Percentiles rank a stretch among this genome's conserved stretches.
These are phyloP conservation scores for Selaginella moellendorffii DNA, from an alignment of 75 land plant species.

Conservation along the genomic window DNA sequence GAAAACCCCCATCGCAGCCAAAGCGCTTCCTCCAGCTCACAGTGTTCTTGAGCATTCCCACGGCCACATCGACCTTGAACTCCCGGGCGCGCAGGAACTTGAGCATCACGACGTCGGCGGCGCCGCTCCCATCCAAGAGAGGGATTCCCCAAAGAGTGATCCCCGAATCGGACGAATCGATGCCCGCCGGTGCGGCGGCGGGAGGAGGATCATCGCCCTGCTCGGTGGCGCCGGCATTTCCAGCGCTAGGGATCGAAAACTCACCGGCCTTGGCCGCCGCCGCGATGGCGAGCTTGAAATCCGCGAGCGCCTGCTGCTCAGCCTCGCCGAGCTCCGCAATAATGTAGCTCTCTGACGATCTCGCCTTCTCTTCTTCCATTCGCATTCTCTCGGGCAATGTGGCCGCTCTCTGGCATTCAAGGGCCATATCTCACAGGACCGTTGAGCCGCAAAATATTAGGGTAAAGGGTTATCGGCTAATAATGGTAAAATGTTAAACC, in stretches of 20 bases:
- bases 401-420: too few species aligned
- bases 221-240: too few species aligned
- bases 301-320: background rate
- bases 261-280: background rate
- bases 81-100: slow-evolving; percentile 85
- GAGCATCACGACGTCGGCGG: slow-evolving; percentile 63
- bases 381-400: too few species aligned
- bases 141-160: slow-evolving; percentile 53
- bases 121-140: slow-evolving; percentile 32
- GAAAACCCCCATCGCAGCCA: slow-evolving; percentile 36
- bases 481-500: too few species aligned
- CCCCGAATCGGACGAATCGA: too few species aligned
- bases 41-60: slow-evolving; percentile 49
- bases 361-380: too few species aligned
- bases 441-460: too few species aligned
- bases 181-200: too few species aligned
- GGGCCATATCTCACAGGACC: too few species aligned
- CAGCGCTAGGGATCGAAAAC: too few species aligned
- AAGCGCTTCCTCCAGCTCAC: slow-evolving; percentile 50
- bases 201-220: too few species aligned
- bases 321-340: background rate
- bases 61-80: slow-evolving; percentile 44
- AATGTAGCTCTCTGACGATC: background rate
- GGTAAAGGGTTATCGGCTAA: too few species aligned
- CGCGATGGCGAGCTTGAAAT: background rate